A percentile compares a stretch with the other conserved stretches of the same genome.
Evolutionary conservation across 2,329 filamentous ascomycete genomes (phyloP).

Genomic region (Talaromyces sp.): DNA sequence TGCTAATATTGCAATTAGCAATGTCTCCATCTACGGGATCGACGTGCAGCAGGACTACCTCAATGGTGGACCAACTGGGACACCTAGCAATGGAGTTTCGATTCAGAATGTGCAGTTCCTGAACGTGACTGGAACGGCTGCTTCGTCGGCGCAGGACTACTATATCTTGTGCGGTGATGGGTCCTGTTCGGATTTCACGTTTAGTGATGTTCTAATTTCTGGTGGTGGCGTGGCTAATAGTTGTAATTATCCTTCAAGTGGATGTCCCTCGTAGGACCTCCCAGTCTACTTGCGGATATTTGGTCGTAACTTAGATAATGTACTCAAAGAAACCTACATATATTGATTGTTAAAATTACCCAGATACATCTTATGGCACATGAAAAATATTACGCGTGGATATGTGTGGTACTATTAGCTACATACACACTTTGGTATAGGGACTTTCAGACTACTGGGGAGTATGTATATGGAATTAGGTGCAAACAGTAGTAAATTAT

Average conservation of each 20-base stretch:
- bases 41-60: neutral
- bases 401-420: no score
- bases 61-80: neutral
- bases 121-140: neutral
- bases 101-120: neutral
- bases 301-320: neutral
- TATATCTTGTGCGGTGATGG: neutral
- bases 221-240: neutral
- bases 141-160: neutral
- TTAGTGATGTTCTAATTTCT: neutral
- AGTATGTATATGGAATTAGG: no score
- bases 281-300: neutral
- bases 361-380: no score
- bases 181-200: neutral
- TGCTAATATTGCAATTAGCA: neutral
- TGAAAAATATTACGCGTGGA: no score
- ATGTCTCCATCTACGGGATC: neutral
- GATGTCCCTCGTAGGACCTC: neutral
- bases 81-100: neutral
- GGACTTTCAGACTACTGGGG: no score
- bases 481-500: no score
- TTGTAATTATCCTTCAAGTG: neutral
- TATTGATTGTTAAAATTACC: no score
- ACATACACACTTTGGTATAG: no score
- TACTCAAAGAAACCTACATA: no score